A percentile compares a stretch with the other conserved stretches of the same genome.
Evolutionary conservation across 768 basidiomycete species (phyloP).

Genomic region (Nidularia pulvinata): DNA sequence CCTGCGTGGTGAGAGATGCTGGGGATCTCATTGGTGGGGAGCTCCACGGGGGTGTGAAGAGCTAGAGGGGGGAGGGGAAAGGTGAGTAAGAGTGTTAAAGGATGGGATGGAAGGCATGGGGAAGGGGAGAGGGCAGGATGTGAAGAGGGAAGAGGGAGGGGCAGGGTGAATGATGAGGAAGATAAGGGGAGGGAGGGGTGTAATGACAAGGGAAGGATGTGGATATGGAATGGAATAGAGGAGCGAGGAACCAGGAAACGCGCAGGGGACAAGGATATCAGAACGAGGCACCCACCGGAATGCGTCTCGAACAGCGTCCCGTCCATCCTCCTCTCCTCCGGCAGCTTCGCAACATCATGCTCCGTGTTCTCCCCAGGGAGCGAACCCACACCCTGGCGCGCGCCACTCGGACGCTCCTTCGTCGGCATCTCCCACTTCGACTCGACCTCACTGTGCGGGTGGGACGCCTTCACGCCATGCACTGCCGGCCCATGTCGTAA

Average conservation of each 20-base stretch:
- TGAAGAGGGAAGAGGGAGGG: not conserved
- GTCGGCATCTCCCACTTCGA: conserved; percentile 3
- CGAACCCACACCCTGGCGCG: conserved; percentile 41
- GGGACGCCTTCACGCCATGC: not conserved
- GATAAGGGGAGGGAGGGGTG: no score
- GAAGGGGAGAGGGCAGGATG: no score
- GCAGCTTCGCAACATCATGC: conserved; percentile 41
- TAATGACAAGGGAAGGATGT: no score
- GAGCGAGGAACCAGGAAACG: no score
- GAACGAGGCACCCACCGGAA: no score
- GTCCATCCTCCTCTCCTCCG: conserved; percentile 34
- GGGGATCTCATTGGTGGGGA: conserved; percentile 9
- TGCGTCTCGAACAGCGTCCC: not conserved
- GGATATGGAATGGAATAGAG: no score
- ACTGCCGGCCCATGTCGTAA: no score
- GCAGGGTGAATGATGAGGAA: not conserved
- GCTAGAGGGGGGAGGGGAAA: not conserved
- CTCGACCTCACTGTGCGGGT: not conserved
- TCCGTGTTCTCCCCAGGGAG: conserved; percentile 44
- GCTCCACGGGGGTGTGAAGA: not conserved
- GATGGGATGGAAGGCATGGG: not conserved
- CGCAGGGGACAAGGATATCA: no score
- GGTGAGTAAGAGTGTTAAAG: not conserved
- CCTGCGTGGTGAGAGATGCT: conserved; percentile 4
- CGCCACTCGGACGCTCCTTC: conserved; percentile 25